Base-by-base conservation (phyloP, 805 yeast species). In the Zygoascus flipseniorum region DNA sequence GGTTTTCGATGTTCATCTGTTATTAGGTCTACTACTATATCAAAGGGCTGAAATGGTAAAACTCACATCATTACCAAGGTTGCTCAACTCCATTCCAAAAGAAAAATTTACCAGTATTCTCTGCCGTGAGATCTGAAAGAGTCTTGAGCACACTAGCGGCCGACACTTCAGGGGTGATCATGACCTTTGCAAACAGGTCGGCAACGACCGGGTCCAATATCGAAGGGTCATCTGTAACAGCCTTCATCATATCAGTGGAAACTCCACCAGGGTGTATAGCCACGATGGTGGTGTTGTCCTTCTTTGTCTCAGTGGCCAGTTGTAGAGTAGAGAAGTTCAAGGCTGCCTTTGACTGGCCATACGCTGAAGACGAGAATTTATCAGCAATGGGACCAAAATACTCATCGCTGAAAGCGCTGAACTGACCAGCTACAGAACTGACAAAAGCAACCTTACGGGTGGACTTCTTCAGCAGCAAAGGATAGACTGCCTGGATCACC, bases 231-330 rank as follows among this genome's bases (percentile, higher is more conserved):
- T n/a, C n/a, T n/a, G n/a, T n/a, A 31, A 13, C 39, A 35, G 4
- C 8, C 6, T 26, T 9, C 3, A 11, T 4, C 47, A 26, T 39
- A 37, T 70, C 72, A 41, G 72, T 69, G 8, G 50, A 13, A 8
- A 74, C 76, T 11, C 63, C 28, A 28, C 77, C 76, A 0, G 78
- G 78, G 47, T 71, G 72, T 13, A 72, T 14, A 4, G 72, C 58
- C 19, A 70, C 57, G 32, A 68, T 63, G 9, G 60, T 63, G 52
- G 64, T 68, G 1, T 62, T 67, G 43, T 67, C 65, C 1, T 47
- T 45, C 13, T 50, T 54, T 32, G 65, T 54, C 48, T 70, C 74
- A 39, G 39, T 28, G 31, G 67, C 59, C 35, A 71, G 39, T 31
- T 64, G 62, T 31, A 56, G 64, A 10, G 59, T 58, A 9, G 65